Conservation (phyloP, 176 grass and related monocot genomes). For the Cymbopogon citratus region DNA sequence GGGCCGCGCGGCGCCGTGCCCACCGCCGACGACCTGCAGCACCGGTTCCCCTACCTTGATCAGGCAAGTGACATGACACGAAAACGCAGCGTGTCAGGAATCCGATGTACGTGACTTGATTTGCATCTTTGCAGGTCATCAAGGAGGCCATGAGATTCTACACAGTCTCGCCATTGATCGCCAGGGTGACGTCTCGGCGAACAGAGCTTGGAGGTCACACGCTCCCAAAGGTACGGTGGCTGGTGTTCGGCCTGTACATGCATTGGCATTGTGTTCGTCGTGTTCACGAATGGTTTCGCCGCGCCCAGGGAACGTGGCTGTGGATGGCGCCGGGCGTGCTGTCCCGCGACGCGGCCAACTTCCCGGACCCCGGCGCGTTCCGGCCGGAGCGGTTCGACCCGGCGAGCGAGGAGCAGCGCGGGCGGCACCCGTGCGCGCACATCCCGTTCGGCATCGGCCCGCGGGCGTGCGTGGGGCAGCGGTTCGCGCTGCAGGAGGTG, state of each 20-base stretch:
- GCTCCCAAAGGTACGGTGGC: conserved; percentile 40
- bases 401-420: conserved; percentile 48
- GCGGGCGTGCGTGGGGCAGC: conserved; percentile 74
- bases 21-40: conserved; percentile 43
- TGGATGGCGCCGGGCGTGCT: conserved; percentile 77
- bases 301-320: conserved; percentile 54
- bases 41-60: conserved; percentile 64
- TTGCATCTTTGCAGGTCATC: conserved; percentile 34
- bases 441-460: conserved; percentile 84
- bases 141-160: conserved; percentile 77
- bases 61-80: conserved; percentile 20
- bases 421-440: conserved; percentile 67
- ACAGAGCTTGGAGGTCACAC: conserved; percentile 50
- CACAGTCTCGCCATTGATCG: conserved; percentile 62
- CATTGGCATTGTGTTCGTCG: not conserved
- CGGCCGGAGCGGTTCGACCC: conserved; percentile 59
- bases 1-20: conserved; percentile 27
- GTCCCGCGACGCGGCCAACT: conserved; percentile 57
- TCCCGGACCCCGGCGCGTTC: conserved; percentile 53
- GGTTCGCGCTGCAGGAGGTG: conserved; percentile 74
- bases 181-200: conserved; percentile 52
- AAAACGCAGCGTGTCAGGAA: no score
- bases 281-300: not conserved
- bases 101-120: no score
- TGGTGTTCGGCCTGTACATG: no score